Evolutionary conservation across 2,329 filamentous ascomycete species (phyloP), one percentile per base, ranked within the genome.

Genomic region (Aschersonia sp.): DNA sequence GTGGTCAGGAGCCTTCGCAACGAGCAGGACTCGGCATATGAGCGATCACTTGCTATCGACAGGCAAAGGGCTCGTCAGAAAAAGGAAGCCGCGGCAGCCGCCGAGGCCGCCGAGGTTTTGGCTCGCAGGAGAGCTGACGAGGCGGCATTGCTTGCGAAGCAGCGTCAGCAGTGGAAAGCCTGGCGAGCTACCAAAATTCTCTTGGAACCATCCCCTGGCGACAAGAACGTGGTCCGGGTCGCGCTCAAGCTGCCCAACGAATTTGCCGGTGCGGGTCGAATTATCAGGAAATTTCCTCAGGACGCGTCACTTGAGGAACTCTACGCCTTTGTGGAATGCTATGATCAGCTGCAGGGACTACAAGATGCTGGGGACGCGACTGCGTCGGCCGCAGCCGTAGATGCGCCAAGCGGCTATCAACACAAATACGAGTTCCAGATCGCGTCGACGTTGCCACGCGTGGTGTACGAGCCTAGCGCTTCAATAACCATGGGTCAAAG

Each of bases 281-380:
- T 95, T 2, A 77, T 94, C 48, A 77, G 91, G 42, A 78, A 77
- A 45, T 97, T 98, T 61, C 64, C 71, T 0, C 70, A 74, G 1
- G 71, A 78, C n/a, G 78, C 85, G 0, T 73, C 76, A 2, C 70
- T 97, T 40, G 91, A 97, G 61, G 89, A 96, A 58, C 68, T 98
- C 5, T 97, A 97, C 63, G 92, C 91, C 0, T 96, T 94, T 66
- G 89, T 97, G 2, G 92, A 98, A 60, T 97, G 91, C 66, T 83
- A 89, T 61, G 81, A 87, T 47, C 56, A 84, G 5, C 56, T 89
- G 3, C 64, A 74, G 38, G 53, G 54, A 55, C 87, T 88, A 0
- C 68, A 73, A 29, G 77, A 69, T 41, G 30, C 35, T 32, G 46
- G 45, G 10, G 9, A 10, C 4, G 29, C 35, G 4, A 35, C 9